Percentiles rank a stretch among this genome's conserved stretches.
phyloP scores from a whole-genome alignment of 2,329 filamentous ascomycete genomes.

The Thelonectria olida region DNA sequence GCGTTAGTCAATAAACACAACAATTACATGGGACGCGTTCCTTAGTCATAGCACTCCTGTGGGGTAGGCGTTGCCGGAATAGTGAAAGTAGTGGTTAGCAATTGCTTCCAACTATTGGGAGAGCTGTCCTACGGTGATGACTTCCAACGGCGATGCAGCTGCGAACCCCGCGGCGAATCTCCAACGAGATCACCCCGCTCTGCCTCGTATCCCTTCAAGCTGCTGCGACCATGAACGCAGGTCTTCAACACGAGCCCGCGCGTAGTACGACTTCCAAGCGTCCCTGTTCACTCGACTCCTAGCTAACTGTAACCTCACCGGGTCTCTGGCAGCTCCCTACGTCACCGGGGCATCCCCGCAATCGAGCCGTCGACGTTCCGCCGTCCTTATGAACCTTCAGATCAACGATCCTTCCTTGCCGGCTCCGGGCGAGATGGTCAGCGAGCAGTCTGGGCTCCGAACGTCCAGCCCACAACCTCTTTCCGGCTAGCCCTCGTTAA shows the following conservation, averaged over 20 bases:
- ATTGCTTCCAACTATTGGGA: no score
- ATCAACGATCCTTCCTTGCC: slow-evolving; percentile 76
- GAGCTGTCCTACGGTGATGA: no score
- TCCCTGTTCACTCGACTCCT: no score
- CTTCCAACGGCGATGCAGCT: slow-evolving; percentile 41
- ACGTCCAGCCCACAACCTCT: slow-evolving; percentile 56
- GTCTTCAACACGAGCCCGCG: slow-evolving; percentile 72
- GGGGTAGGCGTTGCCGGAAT: no score
- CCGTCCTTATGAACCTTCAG: slow-evolving; percentile 77
- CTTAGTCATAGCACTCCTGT: no score
- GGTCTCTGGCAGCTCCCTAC: slow-evolving; percentile 64
- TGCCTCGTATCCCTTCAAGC: slow-evolving; percentile 77
- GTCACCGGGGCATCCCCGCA: slow-evolving; percentile 56
- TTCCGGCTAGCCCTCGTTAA: slow-evolving; percentile 56
- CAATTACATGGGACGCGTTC: no score
- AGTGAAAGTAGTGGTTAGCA: no score
- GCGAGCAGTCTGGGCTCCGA: slow-evolving; percentile 47
- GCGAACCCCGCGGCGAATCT: slow-evolving; percentile 53
- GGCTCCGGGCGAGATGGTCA: slow-evolving; percentile 74
- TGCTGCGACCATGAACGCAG: slow-evolving; percentile 80
- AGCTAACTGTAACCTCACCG: slow-evolving; percentile 43
- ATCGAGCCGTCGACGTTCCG: slow-evolving; percentile 69
- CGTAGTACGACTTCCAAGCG: slow-evolving; percentile 59
- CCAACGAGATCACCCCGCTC: slow-evolving; percentile 71
- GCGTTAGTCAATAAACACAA: no score